Conservation (phyloP, 2,329 filamentous ascomycete genomes). For the Scorias spongiosa region DNA sequence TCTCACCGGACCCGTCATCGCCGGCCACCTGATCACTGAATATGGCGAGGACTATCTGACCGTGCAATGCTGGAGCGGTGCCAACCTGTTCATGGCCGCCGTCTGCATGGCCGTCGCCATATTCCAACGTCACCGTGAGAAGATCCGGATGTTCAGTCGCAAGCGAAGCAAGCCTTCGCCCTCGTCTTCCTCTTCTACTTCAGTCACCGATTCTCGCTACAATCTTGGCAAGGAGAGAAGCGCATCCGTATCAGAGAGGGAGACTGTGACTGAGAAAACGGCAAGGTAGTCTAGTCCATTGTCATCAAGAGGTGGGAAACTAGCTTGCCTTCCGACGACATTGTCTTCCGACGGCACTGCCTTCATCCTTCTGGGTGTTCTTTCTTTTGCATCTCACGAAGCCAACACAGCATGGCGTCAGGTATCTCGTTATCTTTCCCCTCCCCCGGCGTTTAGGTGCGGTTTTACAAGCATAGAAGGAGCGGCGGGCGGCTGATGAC, state of each 20-base stretch:
- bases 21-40: conserved; percentile 28
- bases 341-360: too few relatives aligned
- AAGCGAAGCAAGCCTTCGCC: not conserved
- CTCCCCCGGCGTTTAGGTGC: too few relatives aligned
- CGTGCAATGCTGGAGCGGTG: conserved; percentile 33
- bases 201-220: not conserved
- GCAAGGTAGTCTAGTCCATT: too few relatives aligned
- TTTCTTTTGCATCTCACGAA: too few relatives aligned
- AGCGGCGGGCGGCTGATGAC: too few relatives aligned
- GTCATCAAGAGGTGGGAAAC: too few relatives aligned
- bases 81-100: conserved; percentile 25
- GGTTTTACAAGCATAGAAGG: too few relatives aligned
- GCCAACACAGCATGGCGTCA: too few relatives aligned
- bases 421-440: too few relatives aligned
- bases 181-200: not conserved
- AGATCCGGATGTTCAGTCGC: not conserved
- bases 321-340: too few relatives aligned
- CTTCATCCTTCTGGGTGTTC: too few relatives aligned
- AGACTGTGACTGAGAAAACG: not conserved
- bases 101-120: conserved; percentile 25
- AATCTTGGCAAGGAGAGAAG: not conserved
- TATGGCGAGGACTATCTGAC: conserved; percentile 26
- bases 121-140: conserved; percentile 3
- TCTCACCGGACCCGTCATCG: conserved; percentile 32
- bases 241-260: not conserved